Conservation (phyloP, 495 filamentous ascomycete species). For the Lophiostoma macrostomum region DNA sequence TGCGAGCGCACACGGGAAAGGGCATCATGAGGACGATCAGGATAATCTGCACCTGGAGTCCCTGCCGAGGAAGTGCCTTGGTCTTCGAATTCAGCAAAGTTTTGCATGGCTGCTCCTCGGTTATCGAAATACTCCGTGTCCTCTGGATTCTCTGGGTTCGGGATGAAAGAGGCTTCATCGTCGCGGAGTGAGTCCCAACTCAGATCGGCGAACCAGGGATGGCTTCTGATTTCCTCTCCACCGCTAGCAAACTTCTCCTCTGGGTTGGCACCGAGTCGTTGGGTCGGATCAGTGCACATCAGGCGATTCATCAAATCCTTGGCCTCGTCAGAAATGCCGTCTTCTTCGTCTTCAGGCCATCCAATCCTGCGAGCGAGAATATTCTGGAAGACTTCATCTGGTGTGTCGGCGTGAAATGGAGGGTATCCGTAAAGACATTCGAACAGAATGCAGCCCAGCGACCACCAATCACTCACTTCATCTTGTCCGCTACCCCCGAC, state of each 20-base stretch:
- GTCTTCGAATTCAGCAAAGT: conserved; percentile 92
- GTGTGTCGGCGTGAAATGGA: conserved; percentile 86
- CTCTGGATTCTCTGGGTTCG: conserved; percentile 86
- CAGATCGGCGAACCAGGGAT: conserved; percentile 83
- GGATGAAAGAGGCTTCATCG: conserved; percentile 94
- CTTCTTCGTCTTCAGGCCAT: conserved; percentile 74
- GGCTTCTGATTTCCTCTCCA: conserved; percentile 82
- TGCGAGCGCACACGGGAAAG: conserved; percentile 85
- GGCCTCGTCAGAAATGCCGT: conserved; percentile 66
- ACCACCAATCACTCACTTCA: conserved; percentile 99
- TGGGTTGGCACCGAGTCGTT: conserved; percentile 79
- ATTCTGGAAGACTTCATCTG: conserved; percentile 95
- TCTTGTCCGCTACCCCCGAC: conserved; percentile 94
- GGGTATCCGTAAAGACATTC: conserved; percentile 92
- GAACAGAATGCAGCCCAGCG: conserved; percentile 93
- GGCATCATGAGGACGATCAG: conserved; percentile 90
- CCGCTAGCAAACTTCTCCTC: conserved; percentile 75
- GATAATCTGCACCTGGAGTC: conserved; percentile 64
- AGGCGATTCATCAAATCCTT: conserved; percentile 91
- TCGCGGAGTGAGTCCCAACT: conserved; percentile 89
- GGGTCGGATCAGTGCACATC: conserved; percentile 73
- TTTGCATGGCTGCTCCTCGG: conserved; percentile 82
- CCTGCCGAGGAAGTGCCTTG: conserved; percentile 65
- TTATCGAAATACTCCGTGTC: conserved; percentile 98
- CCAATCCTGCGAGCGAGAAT: conserved; percentile 84